Base-by-base conservation (phyloP, 148 eudicot genomes). In the Chenopodium berlandieri region DNA sequence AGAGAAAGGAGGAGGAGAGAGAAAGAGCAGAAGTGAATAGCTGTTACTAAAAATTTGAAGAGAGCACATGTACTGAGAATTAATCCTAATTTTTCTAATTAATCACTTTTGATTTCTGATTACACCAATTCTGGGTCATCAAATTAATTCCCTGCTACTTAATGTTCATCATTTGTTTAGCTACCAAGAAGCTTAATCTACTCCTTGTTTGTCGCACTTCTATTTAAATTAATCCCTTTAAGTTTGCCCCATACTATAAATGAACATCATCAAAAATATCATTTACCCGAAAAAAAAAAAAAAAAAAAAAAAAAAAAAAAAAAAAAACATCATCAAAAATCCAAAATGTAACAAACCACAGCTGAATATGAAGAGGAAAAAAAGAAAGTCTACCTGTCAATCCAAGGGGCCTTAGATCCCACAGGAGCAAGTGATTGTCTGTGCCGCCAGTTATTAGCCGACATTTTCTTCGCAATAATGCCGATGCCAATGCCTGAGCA, bases 371-470 rank as follows among this genome's bases (percentile, higher is more conserved):
- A 50, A 40, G 40, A 34, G 40, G 40, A 6, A 40, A 40, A 40
- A 40, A 40, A 67, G 7, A 19, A 16, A 23, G 20, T 65, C 54
- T 71, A 90, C 99, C 99, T 79, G 97, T 91, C 79, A 96, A 75
- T 66, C 97, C 95, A 86, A 91, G 84, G 69, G 91, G 89, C 76
- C 99, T 92, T 72, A 96, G 86, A 89, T 96, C 99, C 99, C 98
- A 94, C 64, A 96, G 92, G 78, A 96, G 72, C 88, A 96, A 31
- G 93, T 96, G 99, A 80, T 90, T 96, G 89, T 96, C 99, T 4
- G 97, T 94, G 85, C 99, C 99, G n/a, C 98, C 99, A n/a, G 99
- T 94, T 17, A 96, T 88, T 83, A 96, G 83, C 86, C 82, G 90
- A 84, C 94, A 94, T 75, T 89, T 89, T 86, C 91, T 92, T 81